Evolutionary conservation across 192 early-diverging fungal species (phyloP), one percentile per base, ranked within the genome.

Genomic region (Umbelopsis sp.): DNA sequence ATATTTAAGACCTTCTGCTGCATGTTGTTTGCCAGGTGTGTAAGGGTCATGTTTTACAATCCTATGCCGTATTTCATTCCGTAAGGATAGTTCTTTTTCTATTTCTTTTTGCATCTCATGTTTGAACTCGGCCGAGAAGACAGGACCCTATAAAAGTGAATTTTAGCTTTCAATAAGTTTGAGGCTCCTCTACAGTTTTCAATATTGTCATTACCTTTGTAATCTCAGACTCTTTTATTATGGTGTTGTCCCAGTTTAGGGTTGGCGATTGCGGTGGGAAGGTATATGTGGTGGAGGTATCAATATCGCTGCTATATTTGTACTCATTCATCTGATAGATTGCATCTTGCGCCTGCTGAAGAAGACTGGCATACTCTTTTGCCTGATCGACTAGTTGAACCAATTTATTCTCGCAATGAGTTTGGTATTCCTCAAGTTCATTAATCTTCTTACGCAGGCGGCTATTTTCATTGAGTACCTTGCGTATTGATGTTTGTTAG

Each of bases 311-410:
- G 30, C 12, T 61, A 30, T 61, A 61, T 16, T 61, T 61, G 12
- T 61, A 61, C 27, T 61, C 27, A 3, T 61, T 61, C 55, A 61
- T 61, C 55, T 61, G 55, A 61, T 88, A 83, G 22, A 88, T 88
- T 7, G 83, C 86, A 61, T 86, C 83, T 52, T 88, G 87, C 10
- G 87, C 87, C 49, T 86, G 79, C 49, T 88, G 85, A 18, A 88
- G 78, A 21, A 84, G 50, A 25, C 77, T 77, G 4, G 87, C 87
- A 71, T 88, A 88, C 66, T 88, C 87, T 70, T 84, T 71, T 0
- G 87, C 84, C 46, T 84, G 81, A 22, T 80, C 78, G 35, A 88
- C 83, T 80, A 88, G 83, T 27, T 82, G 77, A 21, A 81, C 71
- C 18, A 88, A 72, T 66, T 84, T 80, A 1, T 79, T 82, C 41